Conservation (phyloP, 2,329 filamentous ascomycete genomes). For the Colletotrichum sp. region DNA sequence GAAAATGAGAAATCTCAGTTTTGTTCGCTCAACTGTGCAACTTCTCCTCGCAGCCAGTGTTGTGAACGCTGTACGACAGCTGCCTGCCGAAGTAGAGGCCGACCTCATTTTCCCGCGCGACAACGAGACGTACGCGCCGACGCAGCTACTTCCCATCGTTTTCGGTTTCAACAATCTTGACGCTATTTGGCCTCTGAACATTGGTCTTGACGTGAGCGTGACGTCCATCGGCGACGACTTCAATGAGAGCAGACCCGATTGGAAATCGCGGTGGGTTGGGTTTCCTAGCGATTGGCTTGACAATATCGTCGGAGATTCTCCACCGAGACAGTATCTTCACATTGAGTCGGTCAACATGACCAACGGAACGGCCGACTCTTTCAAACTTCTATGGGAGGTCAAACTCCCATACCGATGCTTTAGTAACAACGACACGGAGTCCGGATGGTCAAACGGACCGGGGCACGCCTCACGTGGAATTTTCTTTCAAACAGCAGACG, state of each 20-base stretch:
- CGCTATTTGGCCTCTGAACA: constrained; percentile 1
- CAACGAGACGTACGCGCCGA: constrained; percentile 28
- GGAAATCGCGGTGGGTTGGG: neutral
- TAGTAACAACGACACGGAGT: neutral
- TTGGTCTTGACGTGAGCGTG: neutral
- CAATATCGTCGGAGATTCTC: neutral
- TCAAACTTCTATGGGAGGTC: neutral
- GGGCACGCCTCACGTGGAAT: neutral
- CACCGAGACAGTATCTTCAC: neutral
- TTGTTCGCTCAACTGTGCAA: neutral
- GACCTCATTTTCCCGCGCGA: constrained; percentile 30
- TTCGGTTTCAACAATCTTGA: constrained; percentile 28
- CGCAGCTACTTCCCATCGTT: constrained; percentile 25
- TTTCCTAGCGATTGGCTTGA: neutral
- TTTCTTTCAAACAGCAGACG: neutral
- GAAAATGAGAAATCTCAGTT: neutral
- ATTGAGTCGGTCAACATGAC: neutral
- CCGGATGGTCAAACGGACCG: neutral
- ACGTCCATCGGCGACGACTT: neutral
- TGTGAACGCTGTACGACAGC: neutral
- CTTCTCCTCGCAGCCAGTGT: neutral
- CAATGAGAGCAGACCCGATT: neutral
- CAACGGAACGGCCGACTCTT: neutral
- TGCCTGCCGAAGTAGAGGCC: constrained; percentile 4
- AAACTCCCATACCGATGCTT: neutral